A percentile compares a stretch with the other conserved stretches of the same genome.
These are phyloP conservation scores for Tuber brumale DNA, from an alignment of 495 filamentous ascomycete genomes.

Conservation along the genomic window DNA sequence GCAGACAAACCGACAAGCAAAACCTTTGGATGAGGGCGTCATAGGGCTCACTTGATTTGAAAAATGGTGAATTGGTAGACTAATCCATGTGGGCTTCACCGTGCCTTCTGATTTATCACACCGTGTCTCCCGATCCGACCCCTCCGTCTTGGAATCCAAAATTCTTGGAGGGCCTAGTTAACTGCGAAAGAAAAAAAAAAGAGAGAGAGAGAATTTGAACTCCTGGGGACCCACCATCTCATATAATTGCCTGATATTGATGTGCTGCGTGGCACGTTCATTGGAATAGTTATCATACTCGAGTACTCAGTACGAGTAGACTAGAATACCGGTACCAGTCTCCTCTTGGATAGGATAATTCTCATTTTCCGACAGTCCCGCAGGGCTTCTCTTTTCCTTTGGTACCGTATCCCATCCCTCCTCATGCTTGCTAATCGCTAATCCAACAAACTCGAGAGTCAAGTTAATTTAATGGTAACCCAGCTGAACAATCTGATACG, in stretches of 20 bases:
- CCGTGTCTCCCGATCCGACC: slow-evolving; percentile 18
- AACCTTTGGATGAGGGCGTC: background rate
- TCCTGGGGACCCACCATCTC: background rate
- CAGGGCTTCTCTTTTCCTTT: background rate
- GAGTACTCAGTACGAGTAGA: too few species aligned
- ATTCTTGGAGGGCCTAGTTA: background rate
- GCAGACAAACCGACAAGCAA: background rate
- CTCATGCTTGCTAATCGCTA: background rate
- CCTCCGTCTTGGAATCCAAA: slow-evolving; percentile 11
- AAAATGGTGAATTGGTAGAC: background rate
- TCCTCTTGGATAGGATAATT: background rate
- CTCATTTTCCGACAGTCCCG: background rate
- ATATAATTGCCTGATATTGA: background rate
- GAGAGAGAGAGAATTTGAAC: background rate
- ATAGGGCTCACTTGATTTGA: background rate
- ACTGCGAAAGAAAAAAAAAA: background rate
- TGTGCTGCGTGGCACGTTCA: background rate
- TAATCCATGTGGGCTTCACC: background rate
- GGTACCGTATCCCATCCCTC: background rate
- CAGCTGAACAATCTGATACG: background rate
- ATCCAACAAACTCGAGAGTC: background rate
- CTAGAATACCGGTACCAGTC: background rate
- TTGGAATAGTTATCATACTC: background rate
- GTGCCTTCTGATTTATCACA: slow-evolving; percentile 9
- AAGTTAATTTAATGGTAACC: background rate